Conservation (phyloP, 768 basidiomycete genomes). For the Rhodotorula sphaerocarpa region DNA sequence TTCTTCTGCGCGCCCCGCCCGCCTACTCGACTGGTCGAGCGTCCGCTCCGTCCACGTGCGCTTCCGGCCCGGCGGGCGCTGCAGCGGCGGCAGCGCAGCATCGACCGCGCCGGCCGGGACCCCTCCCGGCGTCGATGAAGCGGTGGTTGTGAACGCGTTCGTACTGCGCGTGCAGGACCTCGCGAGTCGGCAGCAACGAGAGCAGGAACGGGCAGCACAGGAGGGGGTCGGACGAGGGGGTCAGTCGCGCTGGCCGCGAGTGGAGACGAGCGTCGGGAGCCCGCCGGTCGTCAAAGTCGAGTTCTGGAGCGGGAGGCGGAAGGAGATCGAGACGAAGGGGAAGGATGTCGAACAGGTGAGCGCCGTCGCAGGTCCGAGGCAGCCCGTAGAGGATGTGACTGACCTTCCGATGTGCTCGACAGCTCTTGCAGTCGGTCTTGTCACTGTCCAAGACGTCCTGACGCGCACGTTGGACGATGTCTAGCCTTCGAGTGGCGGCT, state of each 20-base stretch:
- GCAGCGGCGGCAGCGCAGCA: neutral
- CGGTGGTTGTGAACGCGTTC: neutral
- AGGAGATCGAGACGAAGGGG: conserved; percentile 54
- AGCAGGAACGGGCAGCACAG: neutral
- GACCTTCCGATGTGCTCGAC: no score
- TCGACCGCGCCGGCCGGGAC: neutral
- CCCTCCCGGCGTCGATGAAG: neutral
- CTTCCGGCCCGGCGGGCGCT: neutral
- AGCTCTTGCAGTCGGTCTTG: no score
- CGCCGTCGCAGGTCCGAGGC: no score
- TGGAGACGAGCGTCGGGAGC: neutral
- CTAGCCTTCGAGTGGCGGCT: no score
- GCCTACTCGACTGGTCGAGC: neutral
- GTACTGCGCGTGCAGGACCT: neutral
- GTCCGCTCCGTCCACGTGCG: neutral
- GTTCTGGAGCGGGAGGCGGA: neutral
- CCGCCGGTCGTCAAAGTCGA: conserved; percentile 1
- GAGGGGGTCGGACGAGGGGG: neutral
- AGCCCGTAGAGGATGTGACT: no score
- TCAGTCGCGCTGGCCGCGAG: neutral
- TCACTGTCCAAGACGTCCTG: no score
- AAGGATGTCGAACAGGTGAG: conserved; percentile 70
- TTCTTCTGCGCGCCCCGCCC: neutral
- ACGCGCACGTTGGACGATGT: no score
- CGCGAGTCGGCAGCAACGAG: neutral